Conservation (phyloP, 768 basidiomycete species). For the Amanita pseudoporphyria region DNA sequence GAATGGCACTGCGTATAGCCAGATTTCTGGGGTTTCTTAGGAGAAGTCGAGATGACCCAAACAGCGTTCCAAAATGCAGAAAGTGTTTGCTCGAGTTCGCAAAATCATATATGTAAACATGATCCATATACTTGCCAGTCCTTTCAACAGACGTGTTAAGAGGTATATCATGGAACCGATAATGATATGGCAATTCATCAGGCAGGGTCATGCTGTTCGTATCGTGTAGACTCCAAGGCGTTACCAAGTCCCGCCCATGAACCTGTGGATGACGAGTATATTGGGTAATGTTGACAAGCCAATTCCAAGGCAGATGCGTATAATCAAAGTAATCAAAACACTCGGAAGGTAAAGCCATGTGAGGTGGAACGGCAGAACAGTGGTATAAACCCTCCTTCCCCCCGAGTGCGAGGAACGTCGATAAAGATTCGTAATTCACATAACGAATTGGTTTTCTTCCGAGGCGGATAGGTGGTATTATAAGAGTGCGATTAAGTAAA, state of each 20-base stretch:
- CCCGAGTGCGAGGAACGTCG: constrained; percentile 34
- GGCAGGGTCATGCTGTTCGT: constrained; percentile 37
- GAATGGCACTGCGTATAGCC: constrained; percentile 34
- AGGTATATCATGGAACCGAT: constrained; percentile 46
- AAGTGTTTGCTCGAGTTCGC: constrained; percentile 34
- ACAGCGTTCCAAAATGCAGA: constrained; percentile 64
- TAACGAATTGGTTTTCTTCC: constrained; percentile 54
- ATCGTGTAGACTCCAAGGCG: constrained; percentile 25
- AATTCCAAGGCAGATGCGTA: constrained; percentile 61
- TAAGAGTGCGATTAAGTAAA: constrained; percentile 65
- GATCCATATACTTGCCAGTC: constrained; percentile 30
- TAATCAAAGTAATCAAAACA: constrained; percentile 53
- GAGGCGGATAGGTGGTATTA: constrained; percentile 68
- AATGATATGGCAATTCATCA: constrained; percentile 53
- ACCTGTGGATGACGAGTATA: constrained; percentile 30
- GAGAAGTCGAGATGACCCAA: constrained; percentile 63
- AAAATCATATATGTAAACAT: constrained; percentile 35
- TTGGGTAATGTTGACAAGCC: constrained; percentile 47
- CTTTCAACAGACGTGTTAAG: constrained; percentile 13
- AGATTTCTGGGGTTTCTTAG: constrained; percentile 32
- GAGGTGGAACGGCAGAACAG: constrained; percentile 30
- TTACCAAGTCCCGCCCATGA: constrained; percentile 40
- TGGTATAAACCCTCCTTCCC: constrained; percentile 43
- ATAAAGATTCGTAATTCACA: constrained; percentile 40
- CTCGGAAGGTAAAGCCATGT: constrained; percentile 35